These are phyloP conservation scores for Fusarium sp. DNA, from an alignment of 2,329 filamentous ascomycete genomes.

Conservation along the genomic window DNA sequence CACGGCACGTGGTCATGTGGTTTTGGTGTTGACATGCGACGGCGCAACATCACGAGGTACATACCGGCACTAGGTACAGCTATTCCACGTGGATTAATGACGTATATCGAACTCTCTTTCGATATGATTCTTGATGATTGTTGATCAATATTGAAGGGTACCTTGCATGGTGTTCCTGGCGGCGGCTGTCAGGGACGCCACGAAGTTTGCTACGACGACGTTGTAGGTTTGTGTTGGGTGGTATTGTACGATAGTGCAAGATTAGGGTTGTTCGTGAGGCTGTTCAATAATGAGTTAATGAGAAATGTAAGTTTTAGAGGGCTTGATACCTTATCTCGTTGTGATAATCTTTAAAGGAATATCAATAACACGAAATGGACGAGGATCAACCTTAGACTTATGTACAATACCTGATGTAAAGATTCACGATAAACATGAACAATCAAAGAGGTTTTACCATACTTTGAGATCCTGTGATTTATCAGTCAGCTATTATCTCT, in stretches of 20 bases:
- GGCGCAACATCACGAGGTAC: constrained; percentile 36
- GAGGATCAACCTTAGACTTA: not conserved
- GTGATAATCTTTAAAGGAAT: not conserved
- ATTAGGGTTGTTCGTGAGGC: too few relatives aligned
- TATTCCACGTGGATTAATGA: constrained; percentile 42
- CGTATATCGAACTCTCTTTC: constrained; percentile 9
- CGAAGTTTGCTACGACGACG: constrained; percentile 28
- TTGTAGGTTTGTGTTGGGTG: not conserved
- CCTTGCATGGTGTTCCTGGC: constrained; percentile 39
- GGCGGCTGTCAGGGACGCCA: constrained; percentile 29
- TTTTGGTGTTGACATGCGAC: constrained; percentile 43
- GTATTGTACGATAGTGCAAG: not conserved
- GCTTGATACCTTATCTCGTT: not conserved
- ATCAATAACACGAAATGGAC: not conserved
- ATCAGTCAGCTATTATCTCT: not conserved
- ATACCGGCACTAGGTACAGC: constrained; percentile 2
- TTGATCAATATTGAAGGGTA: constrained; percentile 23
- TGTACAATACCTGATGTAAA: not conserved
- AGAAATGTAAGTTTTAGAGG: not conserved
- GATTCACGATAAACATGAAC: not conserved
- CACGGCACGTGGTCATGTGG: constrained; percentile 46
- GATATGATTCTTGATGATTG: constrained; percentile 26
- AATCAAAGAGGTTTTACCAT: not conserved
- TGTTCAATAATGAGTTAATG: not conserved
- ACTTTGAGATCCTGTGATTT: not conserved